These are phyloP conservation scores for Allium cepa DNA, from an alignment of 106 monocot species.

Conservation along the genomic window DNA sequence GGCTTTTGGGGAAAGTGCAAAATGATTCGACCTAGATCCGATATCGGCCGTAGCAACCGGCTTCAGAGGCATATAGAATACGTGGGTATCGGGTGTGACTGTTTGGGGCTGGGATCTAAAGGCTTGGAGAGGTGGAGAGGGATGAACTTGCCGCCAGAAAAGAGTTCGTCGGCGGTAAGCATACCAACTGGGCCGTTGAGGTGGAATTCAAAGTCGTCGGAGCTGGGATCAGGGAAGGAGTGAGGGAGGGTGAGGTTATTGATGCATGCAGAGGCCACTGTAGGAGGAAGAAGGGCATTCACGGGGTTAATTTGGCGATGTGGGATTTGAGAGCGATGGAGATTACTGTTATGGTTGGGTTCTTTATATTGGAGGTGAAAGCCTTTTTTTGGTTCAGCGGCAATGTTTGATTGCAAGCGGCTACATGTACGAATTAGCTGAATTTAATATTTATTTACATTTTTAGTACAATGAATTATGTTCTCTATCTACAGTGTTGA, in stretches of 20 bases:
- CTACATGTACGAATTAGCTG: no score
- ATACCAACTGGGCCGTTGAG: slow-evolving; percentile 50
- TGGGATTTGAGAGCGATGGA: no score
- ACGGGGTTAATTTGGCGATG: neutral
- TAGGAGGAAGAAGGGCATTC: neutral
- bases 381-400: no score
- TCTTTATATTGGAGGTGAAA: no score
- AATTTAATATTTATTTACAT: no score
- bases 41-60: no score
- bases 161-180: slow-evolving; percentile 86
- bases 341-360: no score
- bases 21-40: slow-evolving; percentile 7
- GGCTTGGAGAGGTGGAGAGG: slow-evolving; percentile 43
- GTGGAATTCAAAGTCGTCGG: slow-evolving; percentile 71
- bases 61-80: neutral
- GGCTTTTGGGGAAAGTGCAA: slow-evolving; percentile 58
- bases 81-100: neutral
- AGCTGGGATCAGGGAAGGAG: neutral
- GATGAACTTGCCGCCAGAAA: slow-evolving; percentile 84
- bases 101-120: neutral
- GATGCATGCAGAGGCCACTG: neutral
- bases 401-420: no score
- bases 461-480: no score
- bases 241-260: neutral
- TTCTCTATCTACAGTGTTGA: no score